Conservation (phyloP, 192 early-diverging fungal species). For the Backusella tarrabulga region DNA sequence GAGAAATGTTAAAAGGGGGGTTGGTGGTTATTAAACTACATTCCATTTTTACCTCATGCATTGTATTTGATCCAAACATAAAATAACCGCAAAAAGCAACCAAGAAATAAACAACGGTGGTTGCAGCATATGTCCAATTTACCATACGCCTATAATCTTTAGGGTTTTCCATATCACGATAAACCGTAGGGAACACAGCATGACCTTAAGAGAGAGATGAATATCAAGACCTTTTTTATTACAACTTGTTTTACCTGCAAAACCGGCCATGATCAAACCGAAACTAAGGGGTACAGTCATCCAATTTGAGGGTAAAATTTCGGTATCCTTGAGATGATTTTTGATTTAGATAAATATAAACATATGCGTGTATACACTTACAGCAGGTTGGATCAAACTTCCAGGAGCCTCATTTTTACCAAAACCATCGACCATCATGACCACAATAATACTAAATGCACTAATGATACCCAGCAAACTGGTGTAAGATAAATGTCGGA, state of each 20-base stretch:
- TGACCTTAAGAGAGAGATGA: conserved; percentile 27
- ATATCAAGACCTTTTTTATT: background rate
- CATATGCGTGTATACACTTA: conserved; percentile 15
- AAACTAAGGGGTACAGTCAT: conserved; percentile 48
- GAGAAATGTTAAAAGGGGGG: background rate
- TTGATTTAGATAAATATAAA: background rate
- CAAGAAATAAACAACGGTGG: conserved; percentile 50
- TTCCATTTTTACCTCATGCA: conserved; percentile 52
- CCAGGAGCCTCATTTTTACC: conserved; percentile 50
- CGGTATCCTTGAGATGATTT: conserved; percentile 40
- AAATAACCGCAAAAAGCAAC: conserved; percentile 58
- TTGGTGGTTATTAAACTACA: background rate
- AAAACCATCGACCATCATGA: conserved; percentile 62
- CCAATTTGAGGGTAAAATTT: conserved; percentile 48
- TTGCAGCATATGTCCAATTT: conserved; percentile 56
- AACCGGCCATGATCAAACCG: conserved; percentile 58
- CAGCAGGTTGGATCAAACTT: conserved; percentile 50
- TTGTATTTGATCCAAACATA: conserved; percentile 67
- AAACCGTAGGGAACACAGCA: conserved; percentile 68
- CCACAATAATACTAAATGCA: conserved; percentile 51
- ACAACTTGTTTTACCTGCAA: conserved; percentile 41
- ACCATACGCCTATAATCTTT: conserved; percentile 48
- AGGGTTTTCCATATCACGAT: conserved; percentile 64
- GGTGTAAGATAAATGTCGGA: conserved; percentile 49
- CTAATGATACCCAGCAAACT: conserved; percentile 61